phyloP scores from a whole-genome alignment of 2,329 filamentous ascomycete genomes.

The Exophiala sideris region DNA sequence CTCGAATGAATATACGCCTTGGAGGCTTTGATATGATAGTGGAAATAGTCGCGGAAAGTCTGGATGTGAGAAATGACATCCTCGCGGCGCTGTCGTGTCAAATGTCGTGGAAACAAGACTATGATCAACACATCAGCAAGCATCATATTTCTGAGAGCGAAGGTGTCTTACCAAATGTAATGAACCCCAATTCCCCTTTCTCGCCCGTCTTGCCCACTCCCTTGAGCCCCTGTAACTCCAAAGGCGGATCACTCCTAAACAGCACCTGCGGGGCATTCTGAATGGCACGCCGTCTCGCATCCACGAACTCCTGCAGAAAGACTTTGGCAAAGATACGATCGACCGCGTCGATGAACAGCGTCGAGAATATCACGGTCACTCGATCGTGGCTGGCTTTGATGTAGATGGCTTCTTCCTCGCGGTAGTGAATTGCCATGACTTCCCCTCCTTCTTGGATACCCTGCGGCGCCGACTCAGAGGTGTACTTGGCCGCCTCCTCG shows the following conservation, averaged over 20 bases:
- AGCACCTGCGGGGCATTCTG: conserved; percentile 98
- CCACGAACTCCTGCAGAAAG: conserved; percentile 97
- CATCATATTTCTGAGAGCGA: background rate
- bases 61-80: conserved; percentile 99
- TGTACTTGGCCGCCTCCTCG: conserved; percentile 88
- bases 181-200: conserved; percentile 83
- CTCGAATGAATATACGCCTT: conserved; percentile 99
- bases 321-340: conserved; percentile 97
- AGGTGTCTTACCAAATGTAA: conserved; percentile 77
- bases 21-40: conserved; percentile 99
- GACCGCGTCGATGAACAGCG: conserved; percentile 95
- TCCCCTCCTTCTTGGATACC: conserved; percentile 84
- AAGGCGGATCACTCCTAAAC: conserved; percentile 88
- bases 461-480: conserved; percentile 88
- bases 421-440: conserved; percentile 95
- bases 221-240: conserved; percentile 82
- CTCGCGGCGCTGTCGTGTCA: conserved; percentile 83
- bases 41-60: conserved; percentile 99
- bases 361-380: conserved; percentile 98
- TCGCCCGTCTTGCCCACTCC: conserved; percentile 73
- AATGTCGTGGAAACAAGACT: conserved; percentile 91
- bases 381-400: conserved; percentile 96
- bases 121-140: conserved; percentile 36
- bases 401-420: conserved; percentile 97
- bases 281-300: conserved; percentile 88